Evolutionary conservation across 495 filamentous ascomycete species (phyloP), one percentile per base, ranked within the genome.

Genomic region (Penicillium odoratum): DNA sequence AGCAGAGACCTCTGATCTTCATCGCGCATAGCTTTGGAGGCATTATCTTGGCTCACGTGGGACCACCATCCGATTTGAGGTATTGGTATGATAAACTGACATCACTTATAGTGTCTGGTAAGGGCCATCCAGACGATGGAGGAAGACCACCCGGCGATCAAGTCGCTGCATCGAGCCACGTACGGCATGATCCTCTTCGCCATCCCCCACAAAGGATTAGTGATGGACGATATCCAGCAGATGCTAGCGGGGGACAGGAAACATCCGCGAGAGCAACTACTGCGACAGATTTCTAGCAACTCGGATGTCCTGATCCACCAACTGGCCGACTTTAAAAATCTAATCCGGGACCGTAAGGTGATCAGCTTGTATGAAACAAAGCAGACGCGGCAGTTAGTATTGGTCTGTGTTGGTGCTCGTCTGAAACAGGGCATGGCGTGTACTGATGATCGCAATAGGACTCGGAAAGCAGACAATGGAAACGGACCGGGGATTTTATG

Each of bases 171-270:
- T 56, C 64, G 58, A 47, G 71, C 71, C 42, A 72, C 67, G 18
- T 72, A 74, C 57, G 69, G 65, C 53, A 69, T 74, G 50, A 55
- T 74, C 18, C 61, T 72, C 34, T 74, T 74, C 53, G 65, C 47
- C 15, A 67, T 65, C 36, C 71, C 69, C 31, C 61, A 72, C 55
- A 70, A 69, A 58, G 69, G 63, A 33, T 56, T 74, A 29, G 56
- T 70, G 29, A 58, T 68, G 7, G 58, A 73, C 16, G 65, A 70
- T 55, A 70, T 74, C 43, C 36, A 66, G 50, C 56, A 61, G 43
- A 71, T 73, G 63, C 36, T 72, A 26, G 59, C 49, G 4, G 50
- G 57, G 34, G 56, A 66, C 38, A n/a, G 60, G 15, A 57, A 57
- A 11, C 63, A 71, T 59, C 68, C 68, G 30, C 65, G 67, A 62